These are phyloP conservation scores for Taphrina confusa DNA, from an alignment of 1,139 yeast genomes.

Conservation along the genomic window DNA sequence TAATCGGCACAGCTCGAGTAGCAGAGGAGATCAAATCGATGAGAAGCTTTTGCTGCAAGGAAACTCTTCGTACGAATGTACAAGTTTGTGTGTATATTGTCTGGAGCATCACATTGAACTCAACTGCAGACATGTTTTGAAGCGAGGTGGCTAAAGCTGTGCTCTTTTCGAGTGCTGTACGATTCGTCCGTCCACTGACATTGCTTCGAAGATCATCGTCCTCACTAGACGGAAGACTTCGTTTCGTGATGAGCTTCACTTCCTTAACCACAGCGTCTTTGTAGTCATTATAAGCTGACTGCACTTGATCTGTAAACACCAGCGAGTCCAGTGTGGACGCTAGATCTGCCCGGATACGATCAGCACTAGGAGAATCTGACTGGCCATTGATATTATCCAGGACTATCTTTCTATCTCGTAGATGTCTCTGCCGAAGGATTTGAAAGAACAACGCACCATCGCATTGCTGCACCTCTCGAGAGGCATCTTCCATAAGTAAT, in stretches of 20 bases:
- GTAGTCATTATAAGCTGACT: slow-evolving; percentile 64
- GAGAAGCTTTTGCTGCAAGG: slow-evolving; percentile 74
- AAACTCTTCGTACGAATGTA: slow-evolving; percentile 70
- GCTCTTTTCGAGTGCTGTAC: slow-evolving; percentile 42
- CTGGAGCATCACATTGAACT: slow-evolving; percentile 70
- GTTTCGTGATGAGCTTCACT: slow-evolving; percentile 69
- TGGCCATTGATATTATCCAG: background rate
- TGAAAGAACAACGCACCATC: background rate
- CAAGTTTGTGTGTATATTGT: slow-evolving; percentile 65
- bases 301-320: slow-evolving; percentile 59
- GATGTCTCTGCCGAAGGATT: slow-evolving; percentile 10
- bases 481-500: background rate
- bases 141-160: slow-evolving; percentile 56
- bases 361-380: background rate
- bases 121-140: slow-evolving; percentile 66
- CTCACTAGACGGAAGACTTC: slow-evolving; percentile 57
- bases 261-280: slow-evolving; percentile 69
- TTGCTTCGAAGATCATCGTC: slow-evolving; percentile 44
- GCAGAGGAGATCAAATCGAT: slow-evolving; percentile 63
- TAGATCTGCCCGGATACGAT: background rate
- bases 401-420: background rate
- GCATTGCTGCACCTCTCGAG: background rate
- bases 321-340: slow-evolving; percentile 1
- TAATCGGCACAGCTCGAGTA: slow-evolving; percentile 48
- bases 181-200: slow-evolving; percentile 40